A percentile compares a stretch with the other conserved stretches of the same genome.
Conservation (phyloP, 305 asterid genomes). For the Fraxinus paxiana region DNA sequence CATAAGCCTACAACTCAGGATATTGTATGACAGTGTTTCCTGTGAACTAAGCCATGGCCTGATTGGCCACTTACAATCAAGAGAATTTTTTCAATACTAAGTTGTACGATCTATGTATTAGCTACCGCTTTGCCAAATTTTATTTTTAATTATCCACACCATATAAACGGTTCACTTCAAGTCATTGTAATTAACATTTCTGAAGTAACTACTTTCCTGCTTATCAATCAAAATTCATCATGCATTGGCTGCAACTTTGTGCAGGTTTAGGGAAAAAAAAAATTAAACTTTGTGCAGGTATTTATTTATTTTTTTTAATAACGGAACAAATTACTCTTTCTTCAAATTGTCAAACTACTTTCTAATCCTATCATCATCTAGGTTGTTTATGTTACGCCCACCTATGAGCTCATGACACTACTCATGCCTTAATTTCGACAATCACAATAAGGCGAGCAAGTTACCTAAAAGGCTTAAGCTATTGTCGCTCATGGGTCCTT, state of each 20-base stretch:
- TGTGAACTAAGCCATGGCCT: not conserved
- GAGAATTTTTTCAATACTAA: not conserved
- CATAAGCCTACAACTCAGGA: not conserved
- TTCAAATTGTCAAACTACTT: not conserved
- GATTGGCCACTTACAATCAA: not conserved
- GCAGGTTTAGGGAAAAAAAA: not conserved
- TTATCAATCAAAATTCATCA: not conserved
- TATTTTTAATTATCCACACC: not conserved
- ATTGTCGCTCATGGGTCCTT: not conserved
- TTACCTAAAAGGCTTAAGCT: not conserved
- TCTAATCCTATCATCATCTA: not conserved
- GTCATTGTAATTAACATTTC: not conserved
- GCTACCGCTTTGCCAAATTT: not conserved
- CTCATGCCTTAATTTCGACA: not conserved
- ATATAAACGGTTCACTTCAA: not conserved
- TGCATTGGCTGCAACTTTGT: not conserved
- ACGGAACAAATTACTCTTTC: not conserved
- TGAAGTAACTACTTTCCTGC: not conserved
- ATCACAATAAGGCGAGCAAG: not conserved
- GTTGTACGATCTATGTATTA: not conserved
- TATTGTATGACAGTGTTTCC: not conserved
- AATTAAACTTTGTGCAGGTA: not conserved
- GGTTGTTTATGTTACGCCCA: not conserved
- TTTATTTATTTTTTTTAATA: too few species aligned
- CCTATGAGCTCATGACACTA: not conserved